Evolutionary conservation across 1,284 basidiomycete genomes (phyloP).

Genomic region (Cutaneotrichosporon cyanovorans): DNA sequence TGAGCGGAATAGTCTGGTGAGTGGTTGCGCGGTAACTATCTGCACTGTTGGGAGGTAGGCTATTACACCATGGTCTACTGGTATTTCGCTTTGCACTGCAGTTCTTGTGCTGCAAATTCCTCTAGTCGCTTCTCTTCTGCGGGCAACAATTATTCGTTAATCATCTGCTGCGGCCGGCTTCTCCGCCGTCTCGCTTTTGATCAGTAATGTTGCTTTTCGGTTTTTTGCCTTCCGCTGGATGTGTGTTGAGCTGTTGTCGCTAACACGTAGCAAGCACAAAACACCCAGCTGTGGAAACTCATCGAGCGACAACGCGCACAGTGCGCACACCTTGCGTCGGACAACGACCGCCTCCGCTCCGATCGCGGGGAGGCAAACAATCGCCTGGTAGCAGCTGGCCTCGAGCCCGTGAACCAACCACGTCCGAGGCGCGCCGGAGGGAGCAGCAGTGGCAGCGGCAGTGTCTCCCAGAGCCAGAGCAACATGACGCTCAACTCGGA

Average conservation of each 20-base stretch:
- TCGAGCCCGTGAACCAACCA: slow-evolving; percentile 22
- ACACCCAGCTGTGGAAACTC: slow-evolving; percentile 82
- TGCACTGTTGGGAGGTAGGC: background rate
- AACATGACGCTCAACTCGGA: slow-evolving; percentile 26
- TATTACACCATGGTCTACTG: no score
- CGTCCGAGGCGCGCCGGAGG: slow-evolving; percentile 17
- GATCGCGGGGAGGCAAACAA: slow-evolving; percentile 58
- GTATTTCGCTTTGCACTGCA: no score
- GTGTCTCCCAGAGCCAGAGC: slow-evolving; percentile 31
- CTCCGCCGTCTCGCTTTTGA: no score
- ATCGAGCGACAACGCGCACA: slow-evolving; percentile 66
- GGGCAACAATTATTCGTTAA: no score
- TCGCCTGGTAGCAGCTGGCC: slow-evolving; percentile 26
- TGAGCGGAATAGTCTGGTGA: slow-evolving; percentile 63
- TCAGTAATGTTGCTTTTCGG: no score
- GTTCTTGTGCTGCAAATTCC: no score
- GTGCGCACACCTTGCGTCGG: slow-evolving; percentile 31
- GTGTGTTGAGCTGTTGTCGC: no score
- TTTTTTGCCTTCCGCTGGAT: no score
- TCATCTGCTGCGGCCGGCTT: no score
- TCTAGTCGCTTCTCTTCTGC: no score
- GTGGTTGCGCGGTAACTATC: no score
- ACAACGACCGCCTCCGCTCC: slow-evolving; percentile 61
- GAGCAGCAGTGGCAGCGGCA: no score
- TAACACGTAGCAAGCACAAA: slow-evolving; percentile 57